A percentile compares a stretch with the other conserved stretches of the same genome.
Evolutionary conservation across 306 rosid species (phyloP).

Genomic region (Prunus mongolica): DNA sequence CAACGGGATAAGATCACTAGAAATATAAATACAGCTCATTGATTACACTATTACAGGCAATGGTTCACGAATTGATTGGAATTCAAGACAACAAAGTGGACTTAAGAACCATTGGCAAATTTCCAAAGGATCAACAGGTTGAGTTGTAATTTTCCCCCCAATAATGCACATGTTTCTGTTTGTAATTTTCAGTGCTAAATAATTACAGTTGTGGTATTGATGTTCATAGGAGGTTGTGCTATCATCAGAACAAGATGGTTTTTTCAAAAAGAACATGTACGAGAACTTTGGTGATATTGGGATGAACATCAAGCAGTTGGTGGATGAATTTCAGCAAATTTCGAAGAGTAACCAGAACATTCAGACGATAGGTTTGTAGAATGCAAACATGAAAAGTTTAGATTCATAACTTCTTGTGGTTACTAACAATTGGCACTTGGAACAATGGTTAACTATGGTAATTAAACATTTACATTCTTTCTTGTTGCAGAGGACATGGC

Average conservation of each 20-base stretch:
- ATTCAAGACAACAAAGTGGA: slow-evolving; percentile 94
- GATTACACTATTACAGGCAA: slow-evolving; percentile 55
- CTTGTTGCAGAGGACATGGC: slow-evolving; percentile 25
- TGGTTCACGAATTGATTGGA: slow-evolving; percentile 96
- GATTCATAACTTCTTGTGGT: neutral
- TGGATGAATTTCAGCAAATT: slow-evolving; percentile 91
- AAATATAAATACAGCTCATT: slow-evolving; percentile 10
- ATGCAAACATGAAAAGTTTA: slow-evolving; percentile 4
- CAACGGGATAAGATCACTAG: neutral
- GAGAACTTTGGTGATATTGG: slow-evolving; percentile 99
- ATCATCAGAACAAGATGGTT: slow-evolving; percentile 88
- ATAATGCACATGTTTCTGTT: slow-evolving; percentile 4
- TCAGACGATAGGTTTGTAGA: slow-evolving; percentile 84
- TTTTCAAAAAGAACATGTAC: slow-evolving; percentile 86
- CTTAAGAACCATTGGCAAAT: slow-evolving; percentile 63
- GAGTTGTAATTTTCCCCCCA: slow-evolving; percentile 24
- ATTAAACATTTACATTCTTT: slow-evolving; percentile 17
- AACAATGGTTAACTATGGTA: neutral
- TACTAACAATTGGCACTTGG: neutral
- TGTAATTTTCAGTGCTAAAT: slow-evolving; percentile 20
- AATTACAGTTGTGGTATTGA: slow-evolving; percentile 16
- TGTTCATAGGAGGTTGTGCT: slow-evolving; percentile 80
- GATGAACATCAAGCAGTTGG: slow-evolving; percentile 88
- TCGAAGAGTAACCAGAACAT: slow-evolving; percentile 86
- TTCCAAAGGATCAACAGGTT: slow-evolving; percentile 92